Base-by-base conservation (phyloP, 768 basidiomycete species). In the Leccinum boreale region DNA sequence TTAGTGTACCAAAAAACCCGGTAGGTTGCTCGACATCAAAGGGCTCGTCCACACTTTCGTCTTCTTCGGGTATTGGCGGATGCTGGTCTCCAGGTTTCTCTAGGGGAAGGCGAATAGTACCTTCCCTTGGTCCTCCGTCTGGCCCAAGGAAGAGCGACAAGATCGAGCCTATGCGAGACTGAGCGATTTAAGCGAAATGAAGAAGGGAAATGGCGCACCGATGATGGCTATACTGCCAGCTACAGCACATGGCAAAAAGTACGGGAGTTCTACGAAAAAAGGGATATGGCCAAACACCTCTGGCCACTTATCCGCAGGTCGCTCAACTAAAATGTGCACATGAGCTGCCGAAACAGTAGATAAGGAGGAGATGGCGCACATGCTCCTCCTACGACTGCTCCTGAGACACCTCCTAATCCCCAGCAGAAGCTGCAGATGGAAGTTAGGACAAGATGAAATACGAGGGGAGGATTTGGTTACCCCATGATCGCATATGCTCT, bases 321-420 rank as follows among this genome's bases (percentile, higher is more conserved):
- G 82, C 77, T 92, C 92, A 62, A 90, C 90, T 93, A 65, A 55
- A 59, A 62, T 35, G 33, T 53, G 52, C 11, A n/a, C 67, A 58
- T 64, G 12, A 61, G 42, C 9, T 9, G 28, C 19, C 47, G 29
- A 8, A 49, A 52, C 31, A n/a, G 39, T 52, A 26, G 42, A 33
- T 29, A 24, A 36, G 9, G 21, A 47, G 3, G 44, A 55, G 29
- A 57, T 8, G 21, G 78, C 90, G 71, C 62, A 92, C 92, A 87
- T 64, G 85, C 76, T 64, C 91, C 91, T 60, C 92, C 94, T 29
- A 95, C 81, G 53, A 94, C 88, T 48, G 90, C 89, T 46, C 93
- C 93, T 48, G 87, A 83, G 12, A 94, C 92, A 82, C 95, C 97
- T 59, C 96, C 97, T 62, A 98, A 83, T 59, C 94, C 95, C 97